Evolutionary conservation across 805 yeast genomes (phyloP).

Genomic region (Cyberlindnera veronae): DNA sequence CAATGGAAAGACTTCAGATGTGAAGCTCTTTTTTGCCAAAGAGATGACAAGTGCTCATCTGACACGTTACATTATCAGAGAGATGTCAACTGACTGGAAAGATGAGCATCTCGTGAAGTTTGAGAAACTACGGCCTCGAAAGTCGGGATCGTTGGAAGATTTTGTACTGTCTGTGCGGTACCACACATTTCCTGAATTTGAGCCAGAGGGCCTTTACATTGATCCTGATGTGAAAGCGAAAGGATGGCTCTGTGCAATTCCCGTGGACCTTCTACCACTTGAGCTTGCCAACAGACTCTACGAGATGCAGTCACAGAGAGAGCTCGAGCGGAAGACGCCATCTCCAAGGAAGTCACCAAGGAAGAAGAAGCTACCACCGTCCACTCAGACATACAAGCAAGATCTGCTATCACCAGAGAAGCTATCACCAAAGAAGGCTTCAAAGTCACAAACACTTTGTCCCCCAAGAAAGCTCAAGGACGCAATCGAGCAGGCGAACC

Average conservation of each 20-base stretch:
- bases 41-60: constrained; percentile 27
- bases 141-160: background rate
- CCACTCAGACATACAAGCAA: background rate
- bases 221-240: constrained; percentile 5
- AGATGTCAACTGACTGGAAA: constrained; percentile 1
- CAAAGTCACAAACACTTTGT: too few species aligned
- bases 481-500: too few species aligned
- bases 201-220: constrained; percentile 4
- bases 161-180: constrained; percentile 5
- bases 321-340: background rate
- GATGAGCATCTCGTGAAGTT: constrained; percentile 6
- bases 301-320: background rate
- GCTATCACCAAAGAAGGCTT: background rate
- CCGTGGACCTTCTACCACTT: constrained; percentile 6
- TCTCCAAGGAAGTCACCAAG: constrained; percentile 4
- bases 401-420: constrained; percentile 2
- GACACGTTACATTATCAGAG: constrained; percentile 10
- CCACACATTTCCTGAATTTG: constrained; percentile 4
- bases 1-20: too few species aligned
- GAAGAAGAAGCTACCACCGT: constrained; percentile 2
- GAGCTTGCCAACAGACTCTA: background rate
- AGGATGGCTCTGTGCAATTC: constrained; percentile 2
- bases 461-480: too few species aligned
- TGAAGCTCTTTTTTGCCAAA: constrained; percentile 29
- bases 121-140: constrained; percentile 2